These are phyloP conservation scores for Cystobasidiopsis lactophilus DNA, from an alignment of 768 basidiomycete species.

Conservation along the genomic window DNA sequence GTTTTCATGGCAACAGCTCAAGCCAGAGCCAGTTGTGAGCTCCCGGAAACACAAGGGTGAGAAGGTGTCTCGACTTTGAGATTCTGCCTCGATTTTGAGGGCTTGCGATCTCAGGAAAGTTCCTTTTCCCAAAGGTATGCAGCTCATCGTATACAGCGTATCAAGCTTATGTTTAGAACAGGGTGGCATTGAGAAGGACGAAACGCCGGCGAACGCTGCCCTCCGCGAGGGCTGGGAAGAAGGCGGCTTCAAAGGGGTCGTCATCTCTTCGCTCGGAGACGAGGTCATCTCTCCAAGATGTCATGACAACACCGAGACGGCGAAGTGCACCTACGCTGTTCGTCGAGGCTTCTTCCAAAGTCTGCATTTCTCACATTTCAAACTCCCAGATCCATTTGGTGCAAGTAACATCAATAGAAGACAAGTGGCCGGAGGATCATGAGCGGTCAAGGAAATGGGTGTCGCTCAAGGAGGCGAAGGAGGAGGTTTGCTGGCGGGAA, in stretches of 20 bases:
- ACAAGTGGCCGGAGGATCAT: slow-evolving; percentile 4
- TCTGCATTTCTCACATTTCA: neutral
- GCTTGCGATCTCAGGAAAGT: too few relatives aligned
- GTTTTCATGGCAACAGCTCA: too few relatives aligned
- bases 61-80: too few relatives aligned
- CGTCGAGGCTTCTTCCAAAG: neutral
- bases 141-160: too few relatives aligned
- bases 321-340: neutral
- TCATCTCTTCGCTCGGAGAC: neutral
- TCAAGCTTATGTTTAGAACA: neutral
- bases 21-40: too few relatives aligned
- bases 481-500: neutral
- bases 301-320: neutral
- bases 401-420: slow-evolving; percentile 1
- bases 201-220: slow-evolving; percentile 1
- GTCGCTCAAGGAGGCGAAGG: neutral
- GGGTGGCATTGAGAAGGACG: slow-evolving; percentile 8
- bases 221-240: slow-evolving; percentile 6
- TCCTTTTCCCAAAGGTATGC: too few relatives aligned
- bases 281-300: neutral
- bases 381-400: slow-evolving; percentile 2
- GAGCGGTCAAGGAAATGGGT: slow-evolving; percentile 3
- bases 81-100: too few relatives aligned
- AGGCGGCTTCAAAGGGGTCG: too few relatives aligned
- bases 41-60: too few relatives aligned